phyloP scores from a whole-genome alignment of 2,329 filamentous ascomycete species.

The Fusarium transvaalense region DNA sequence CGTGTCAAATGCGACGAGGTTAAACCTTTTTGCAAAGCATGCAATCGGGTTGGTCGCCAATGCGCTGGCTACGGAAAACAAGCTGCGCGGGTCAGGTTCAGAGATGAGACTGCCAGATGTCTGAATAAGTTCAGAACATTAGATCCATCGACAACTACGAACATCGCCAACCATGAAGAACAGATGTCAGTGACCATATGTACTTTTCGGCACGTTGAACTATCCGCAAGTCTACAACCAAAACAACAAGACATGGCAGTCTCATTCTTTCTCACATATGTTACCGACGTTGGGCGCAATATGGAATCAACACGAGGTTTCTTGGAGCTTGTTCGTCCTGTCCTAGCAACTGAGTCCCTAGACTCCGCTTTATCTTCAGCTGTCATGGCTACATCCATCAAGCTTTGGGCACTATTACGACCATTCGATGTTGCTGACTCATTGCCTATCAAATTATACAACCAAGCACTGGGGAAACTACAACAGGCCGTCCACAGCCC shows the following conservation, averaged over 20 bases:
- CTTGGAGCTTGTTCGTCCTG: conserved; percentile 30
- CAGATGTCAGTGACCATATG: background rate
- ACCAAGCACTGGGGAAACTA: conserved; percentile 9
- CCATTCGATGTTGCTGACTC: background rate
- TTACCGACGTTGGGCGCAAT: conserved; percentile 25
- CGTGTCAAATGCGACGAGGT: conserved; percentile 37
- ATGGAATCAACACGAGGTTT: conserved; percentile 33
- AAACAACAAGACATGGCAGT: conserved; percentile 19
- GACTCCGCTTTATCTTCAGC: conserved; percentile 19
- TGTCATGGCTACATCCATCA: conserved; percentile 9
- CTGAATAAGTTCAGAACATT: accelerated
- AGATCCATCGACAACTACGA: background rate
- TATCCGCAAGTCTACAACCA: background rate
- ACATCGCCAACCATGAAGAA: too few species aligned
- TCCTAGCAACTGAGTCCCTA: background rate
- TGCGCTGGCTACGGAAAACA: conserved; percentile 28
- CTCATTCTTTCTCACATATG: conserved; percentile 31
- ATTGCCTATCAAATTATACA: background rate
- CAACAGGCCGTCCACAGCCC: background rate
- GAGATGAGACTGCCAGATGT: conserved; percentile 16
- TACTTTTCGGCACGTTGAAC: background rate
- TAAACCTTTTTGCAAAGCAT: conserved; percentile 22
- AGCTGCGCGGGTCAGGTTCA: conserved; percentile 5
- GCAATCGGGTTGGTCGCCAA: conserved; percentile 23
- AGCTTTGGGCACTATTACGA: conserved; percentile 22